Evolutionary conservation across 1,139 yeast genomes (phyloP), one percentile per base, ranked within the genome.

Genomic region (Starmera stellimalicola): DNA sequence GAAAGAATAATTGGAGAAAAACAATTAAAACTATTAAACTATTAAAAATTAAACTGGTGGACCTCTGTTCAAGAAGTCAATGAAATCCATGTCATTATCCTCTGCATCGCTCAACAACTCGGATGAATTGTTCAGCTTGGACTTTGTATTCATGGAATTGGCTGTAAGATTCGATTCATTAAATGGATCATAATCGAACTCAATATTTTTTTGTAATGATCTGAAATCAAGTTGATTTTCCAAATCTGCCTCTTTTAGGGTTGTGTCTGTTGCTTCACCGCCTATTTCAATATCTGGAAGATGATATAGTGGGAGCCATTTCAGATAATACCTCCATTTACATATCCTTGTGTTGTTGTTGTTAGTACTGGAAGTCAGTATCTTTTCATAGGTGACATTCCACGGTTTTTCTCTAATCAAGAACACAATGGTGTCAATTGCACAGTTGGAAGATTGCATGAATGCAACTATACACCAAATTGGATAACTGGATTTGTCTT

Each of bases 361-460:
- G n/a, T n/a, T n/a, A n/a, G n/a, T n/a, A n/a, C n/a, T n/a, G 12
- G 43, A 39, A 29, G 36, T 32, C 19, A 38, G 37, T 2, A 47
- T 47, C 26, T 49, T 40, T 8, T 46, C 29, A 42, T 52, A 48
- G 23, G 55, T 44, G 41, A 68, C 61, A 32, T 63, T 60, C 88
- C 88, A 80, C 2, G 95, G 95, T 39, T 63, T 70, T 53, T 87
- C 95, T 34, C 94, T 67, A 41, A 77, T 70, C 30, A 81, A 62
- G 50, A 83, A 85, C 11, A 85, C 95, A 25, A 73, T 43, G 0
- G 88, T 67, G 52, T 87, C 94, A 26, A 85, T 77, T 32, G 77
- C 67, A 33, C 94, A 88, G 54, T 78, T 80, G 43, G 82, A 68
- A 2, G 95, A 91, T 54, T 81, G 87, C 68, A 78, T 74, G 47